Evolutionary conservation across 2,329 filamentous ascomycete genomes (phyloP), one percentile per base, ranked within the genome.

Genomic region (Aspergillus tanneri): DNA sequence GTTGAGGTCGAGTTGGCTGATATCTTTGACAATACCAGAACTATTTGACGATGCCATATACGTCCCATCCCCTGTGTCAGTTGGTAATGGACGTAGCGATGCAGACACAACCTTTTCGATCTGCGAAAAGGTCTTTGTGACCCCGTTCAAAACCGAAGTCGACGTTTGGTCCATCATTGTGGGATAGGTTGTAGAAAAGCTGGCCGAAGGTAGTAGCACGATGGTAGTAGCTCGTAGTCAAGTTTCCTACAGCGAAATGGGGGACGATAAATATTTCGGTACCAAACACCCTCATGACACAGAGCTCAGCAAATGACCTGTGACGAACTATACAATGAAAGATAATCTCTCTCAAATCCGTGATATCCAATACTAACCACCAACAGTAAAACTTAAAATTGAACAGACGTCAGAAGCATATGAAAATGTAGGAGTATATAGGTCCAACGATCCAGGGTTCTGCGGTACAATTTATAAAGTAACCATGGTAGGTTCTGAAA

Each of bases 1-100:
- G 22, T 72, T 65, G 16, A 77, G 68, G 44, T 68, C 76, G 54
- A 81, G 54, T 45, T 72, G 69, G 40, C 62, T 64, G n/a, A 82
- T 55, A 52, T 80, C 78, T 27, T 67, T 64, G 21, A 70, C 61
- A 39, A 76, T 39, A 3, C 69, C 67, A 3, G 67, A 66, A 40
- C 61, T 54, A 23, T 57, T 61, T 28, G 66, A 46, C 24, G 67
- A 58, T 34, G 69, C 61, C 27, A 71, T 47, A 49, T 75, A 72
- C 21, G 69, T 67, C 2, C 67, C 69, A 58, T 74, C 64, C 4
- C 71, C 72, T 19, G 70, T 72, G 39, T 69, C 58, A 19, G 65
- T 68, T 12, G 72, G 71, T 47, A 76, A 53, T 12, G 74, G 71
- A 21, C 71, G 64, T 34, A 71, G 49, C 12, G 73, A 71, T 43